These are phyloP conservation scores for Colletotrichum costaricense DNA, from an alignment of 2,329 filamentous ascomycete genomes.

Conservation along the genomic window DNA sequence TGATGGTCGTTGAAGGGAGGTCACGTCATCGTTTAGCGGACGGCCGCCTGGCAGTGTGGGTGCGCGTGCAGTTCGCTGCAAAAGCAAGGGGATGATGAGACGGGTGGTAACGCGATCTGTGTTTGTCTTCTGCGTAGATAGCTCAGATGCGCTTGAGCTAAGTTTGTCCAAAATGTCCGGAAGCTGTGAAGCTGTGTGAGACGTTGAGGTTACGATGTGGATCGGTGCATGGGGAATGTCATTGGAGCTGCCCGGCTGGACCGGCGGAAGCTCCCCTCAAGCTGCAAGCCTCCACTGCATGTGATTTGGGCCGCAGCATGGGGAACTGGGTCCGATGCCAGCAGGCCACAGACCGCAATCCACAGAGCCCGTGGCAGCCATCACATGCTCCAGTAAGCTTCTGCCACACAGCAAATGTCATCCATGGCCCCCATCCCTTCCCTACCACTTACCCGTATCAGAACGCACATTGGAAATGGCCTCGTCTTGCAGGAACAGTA, in stretches of 20 bases:
- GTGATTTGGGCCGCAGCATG: constrained; percentile 23
- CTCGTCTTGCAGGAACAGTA: background rate
- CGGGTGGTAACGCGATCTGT: background rate
- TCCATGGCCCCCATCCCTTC: background rate
- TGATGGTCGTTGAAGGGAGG: background rate
- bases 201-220: background rate
- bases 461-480: background rate
- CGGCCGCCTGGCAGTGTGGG: constrained; percentile 3
- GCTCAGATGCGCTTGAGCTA: background rate
- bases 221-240: background rate
- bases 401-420: constrained; percentile 4
- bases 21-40: constrained; percentile 33
- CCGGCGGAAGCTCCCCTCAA: constrained; percentile 3
- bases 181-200: background rate
- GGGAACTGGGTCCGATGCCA: background rate
- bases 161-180: background rate
- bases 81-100: background rate
- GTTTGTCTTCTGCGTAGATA: background rate
- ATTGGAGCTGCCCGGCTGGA: constrained; percentile 12
- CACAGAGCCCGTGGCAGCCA: background rate
- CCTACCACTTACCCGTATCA: background rate
- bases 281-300: constrained; percentile 28
- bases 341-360: background rate
- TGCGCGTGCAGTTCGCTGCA: background rate
- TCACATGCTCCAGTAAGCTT: constrained; percentile 15